These are phyloP conservation scores for Gossypium anomalum DNA, from an alignment of 345 rosid genomes.

Conservation along the genomic window DNA sequence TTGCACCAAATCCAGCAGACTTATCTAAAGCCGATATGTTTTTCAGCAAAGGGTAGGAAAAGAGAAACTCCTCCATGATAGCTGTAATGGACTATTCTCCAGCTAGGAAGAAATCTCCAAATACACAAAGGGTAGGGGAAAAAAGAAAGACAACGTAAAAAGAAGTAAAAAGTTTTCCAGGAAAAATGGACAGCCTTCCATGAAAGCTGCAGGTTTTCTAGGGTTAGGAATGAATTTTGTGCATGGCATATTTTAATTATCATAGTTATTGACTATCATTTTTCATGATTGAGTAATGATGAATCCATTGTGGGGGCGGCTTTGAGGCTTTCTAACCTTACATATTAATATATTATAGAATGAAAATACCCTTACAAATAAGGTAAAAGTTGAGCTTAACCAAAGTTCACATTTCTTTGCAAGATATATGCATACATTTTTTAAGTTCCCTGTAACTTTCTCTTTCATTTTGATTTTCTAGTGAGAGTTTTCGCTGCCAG, in stretches of 20 bases:
- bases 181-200: constrained; percentile 33
- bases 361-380: no score
- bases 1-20: not conserved
- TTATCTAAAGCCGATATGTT: not conserved
- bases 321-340: no score
- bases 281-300: no score
- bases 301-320: no score
- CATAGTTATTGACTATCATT: no score
- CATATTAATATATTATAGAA: no score
- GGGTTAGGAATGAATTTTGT: constrained; percentile 21
- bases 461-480: no score
- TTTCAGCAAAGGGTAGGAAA: constrained; percentile 32
- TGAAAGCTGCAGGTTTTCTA: constrained; percentile 39
- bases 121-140: constrained; percentile 28
- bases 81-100: constrained; percentile 49
- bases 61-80: not conserved
- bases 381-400: no score
- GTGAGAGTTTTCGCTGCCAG: no score
- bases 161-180: not conserved
- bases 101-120: constrained; percentile 45
- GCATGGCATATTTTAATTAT: not conserved
- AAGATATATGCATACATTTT: no score
- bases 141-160: not conserved
- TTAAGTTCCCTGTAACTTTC: no score
- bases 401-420: no score